Evolutionary conservation across 352 stramenopile species (phyloP).

Genomic region (Halophytophthora batemanensis): DNA sequence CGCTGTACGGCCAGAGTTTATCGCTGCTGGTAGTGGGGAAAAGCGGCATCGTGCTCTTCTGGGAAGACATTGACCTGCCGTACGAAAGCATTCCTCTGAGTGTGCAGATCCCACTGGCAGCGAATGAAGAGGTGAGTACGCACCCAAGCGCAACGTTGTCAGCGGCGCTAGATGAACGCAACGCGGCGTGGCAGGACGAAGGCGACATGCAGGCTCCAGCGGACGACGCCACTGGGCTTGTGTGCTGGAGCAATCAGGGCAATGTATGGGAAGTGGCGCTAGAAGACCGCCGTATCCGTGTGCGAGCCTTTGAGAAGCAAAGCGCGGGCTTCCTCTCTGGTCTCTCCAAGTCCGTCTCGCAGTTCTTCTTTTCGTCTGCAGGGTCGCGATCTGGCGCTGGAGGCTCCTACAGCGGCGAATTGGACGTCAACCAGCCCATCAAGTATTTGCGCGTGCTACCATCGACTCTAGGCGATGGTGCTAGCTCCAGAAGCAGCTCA

Average conservation of each 20-base stretch:
- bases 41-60: conserved; percentile 73
- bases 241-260: conserved; percentile 79
- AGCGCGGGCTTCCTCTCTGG: conserved; percentile 63
- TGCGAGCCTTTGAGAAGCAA: conserved; percentile 70
- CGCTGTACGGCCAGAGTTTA: conserved; percentile 56
- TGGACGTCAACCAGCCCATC: conserved; percentile 56
- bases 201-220: conserved; percentile 5
- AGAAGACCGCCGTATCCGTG: conserved; percentile 74
- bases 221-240: conserved; percentile 43
- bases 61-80: conserved; percentile 75
- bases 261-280: conserved; percentile 80
- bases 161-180: conserved; percentile 2
- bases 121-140: conserved; percentile 48
- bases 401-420: conserved; percentile 12
- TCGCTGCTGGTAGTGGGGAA: conserved; percentile 67
- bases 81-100: conserved; percentile 76
- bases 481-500: conserved; percentile 11
- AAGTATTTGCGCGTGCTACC: conserved; percentile 50
- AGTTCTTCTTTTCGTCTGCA: conserved; percentile 69
- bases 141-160: conserved; percentile 34
- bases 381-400: conserved; percentile 25
- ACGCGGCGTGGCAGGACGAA: conserved; percentile 2
- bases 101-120: conserved; percentile 70
- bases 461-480: conserved; percentile 16
- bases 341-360: conserved; percentile 68